A percentile compares a stretch with the other conserved stretches of the same genome.
Conservation (phyloP, 1,139 yeast genomes). For the Pichia norvegensis region DNA sequence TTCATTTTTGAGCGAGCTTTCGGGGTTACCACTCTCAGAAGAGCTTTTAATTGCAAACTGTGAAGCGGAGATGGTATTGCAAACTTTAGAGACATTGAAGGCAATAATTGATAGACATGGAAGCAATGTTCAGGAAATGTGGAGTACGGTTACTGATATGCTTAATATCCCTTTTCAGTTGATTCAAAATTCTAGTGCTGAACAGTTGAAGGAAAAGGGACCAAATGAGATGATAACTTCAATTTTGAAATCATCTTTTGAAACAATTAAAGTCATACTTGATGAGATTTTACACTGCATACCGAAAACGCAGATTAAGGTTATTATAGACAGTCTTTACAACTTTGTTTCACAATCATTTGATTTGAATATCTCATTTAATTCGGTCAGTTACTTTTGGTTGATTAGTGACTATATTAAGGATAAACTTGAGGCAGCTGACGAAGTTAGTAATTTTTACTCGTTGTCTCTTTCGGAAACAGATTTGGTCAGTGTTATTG, state of each 20-base stretch:
- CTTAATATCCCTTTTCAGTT: constrained; percentile 59
- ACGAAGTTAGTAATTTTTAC: constrained; percentile 1
- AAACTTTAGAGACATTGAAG: constrained; percentile 54
- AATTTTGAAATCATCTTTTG: constrained; percentile 61
- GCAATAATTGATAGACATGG: constrained; percentile 70
- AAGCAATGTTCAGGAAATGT: constrained; percentile 45
- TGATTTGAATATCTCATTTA: constrained; percentile 81
- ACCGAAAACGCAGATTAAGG: constrained; percentile 54
- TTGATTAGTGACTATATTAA: constrained; percentile 68
- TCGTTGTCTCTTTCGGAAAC: constrained; percentile 18
- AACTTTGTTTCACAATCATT: constrained; percentile 61
- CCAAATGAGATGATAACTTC: constrained; percentile 36
- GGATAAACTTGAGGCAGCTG: constrained; percentile 18
- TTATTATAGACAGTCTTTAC: constrained; percentile 62
- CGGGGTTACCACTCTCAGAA: constrained; percentile 33
- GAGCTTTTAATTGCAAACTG: constrained; percentile 41
- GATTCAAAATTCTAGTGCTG: constrained; percentile 29
- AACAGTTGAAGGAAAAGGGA: constrained; percentile 30
- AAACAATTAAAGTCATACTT: constrained; percentile 69
- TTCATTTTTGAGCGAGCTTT: constrained; percentile 30
- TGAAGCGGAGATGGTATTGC: constrained; percentile 62
- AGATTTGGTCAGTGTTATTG: constrained; percentile 24
- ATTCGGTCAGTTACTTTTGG: constrained; percentile 91
- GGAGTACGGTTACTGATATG: constrained; percentile 66
- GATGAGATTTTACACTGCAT: constrained; percentile 73